phyloP scores from a whole-genome alignment of 441 rosid species.

The Erodium trifolium region DNA sequence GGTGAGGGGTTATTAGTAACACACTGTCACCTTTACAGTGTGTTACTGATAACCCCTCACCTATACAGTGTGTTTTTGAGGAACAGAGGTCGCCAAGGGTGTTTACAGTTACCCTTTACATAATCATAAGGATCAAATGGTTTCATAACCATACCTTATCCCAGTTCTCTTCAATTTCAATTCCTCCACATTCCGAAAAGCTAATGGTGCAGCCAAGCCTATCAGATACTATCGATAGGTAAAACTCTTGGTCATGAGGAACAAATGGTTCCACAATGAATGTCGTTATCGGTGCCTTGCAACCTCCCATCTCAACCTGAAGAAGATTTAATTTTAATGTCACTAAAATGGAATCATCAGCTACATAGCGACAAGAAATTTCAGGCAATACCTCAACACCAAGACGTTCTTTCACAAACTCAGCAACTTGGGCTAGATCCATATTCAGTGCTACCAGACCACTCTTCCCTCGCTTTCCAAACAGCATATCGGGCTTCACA shows the following conservation, averaged over 20 bases:
- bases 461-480: slow-evolving; percentile 90
- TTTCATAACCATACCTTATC: slow-evolving; percentile 41
- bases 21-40: no score
- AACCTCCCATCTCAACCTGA: slow-evolving; percentile 84
- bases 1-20: no score
- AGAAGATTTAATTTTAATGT: slow-evolving; percentile 12
- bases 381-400: slow-evolving; percentile 56
- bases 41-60: no score
- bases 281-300: slow-evolving; percentile 77
- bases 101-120: no score
- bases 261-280: slow-evolving; percentile 83
- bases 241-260: slow-evolving; percentile 71
- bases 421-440: slow-evolving; percentile 88
- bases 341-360: slow-evolving; percentile 8
- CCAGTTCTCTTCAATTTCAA: slow-evolving; percentile 91
- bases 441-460: slow-evolving; percentile 80
- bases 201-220: slow-evolving; percentile 72
- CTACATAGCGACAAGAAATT: slow-evolving; percentile 6
- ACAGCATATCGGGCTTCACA: slow-evolving; percentile 90
- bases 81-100: no score
- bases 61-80: no score
- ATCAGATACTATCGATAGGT: slow-evolving; percentile 63
- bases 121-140: no score
- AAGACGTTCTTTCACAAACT: slow-evolving; percentile 72
- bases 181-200: slow-evolving; percentile 84